Conservation (phyloP, 2,329 filamentous ascomycete genomes). For the Raffaelea albimanens region DNA sequence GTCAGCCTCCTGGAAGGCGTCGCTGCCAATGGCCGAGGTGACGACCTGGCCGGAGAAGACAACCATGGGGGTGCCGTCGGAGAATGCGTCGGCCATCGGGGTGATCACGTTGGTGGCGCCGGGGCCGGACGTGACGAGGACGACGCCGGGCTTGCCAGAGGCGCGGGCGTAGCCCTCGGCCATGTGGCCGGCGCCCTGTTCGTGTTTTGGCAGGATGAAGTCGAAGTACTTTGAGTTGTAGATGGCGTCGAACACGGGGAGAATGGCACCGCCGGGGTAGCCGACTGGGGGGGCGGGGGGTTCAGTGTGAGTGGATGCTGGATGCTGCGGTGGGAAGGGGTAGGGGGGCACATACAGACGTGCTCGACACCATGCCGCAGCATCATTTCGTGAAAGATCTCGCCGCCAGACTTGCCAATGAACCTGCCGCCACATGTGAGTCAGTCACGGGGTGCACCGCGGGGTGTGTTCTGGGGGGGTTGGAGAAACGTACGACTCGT, state of each 20-base stretch:
- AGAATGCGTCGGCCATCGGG: constrained; percentile 90
- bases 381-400: constrained; percentile 99
- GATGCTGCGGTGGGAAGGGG: neutral
- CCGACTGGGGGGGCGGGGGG: constrained; percentile 44
- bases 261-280: constrained; percentile 91
- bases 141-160: constrained; percentile 87
- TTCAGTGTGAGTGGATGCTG: neutral
- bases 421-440: constrained; percentile 44
- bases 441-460: constrained; percentile 1
- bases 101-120: constrained; percentile 96
- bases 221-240: constrained; percentile 97
- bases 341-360: constrained; percentile 60
- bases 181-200: constrained; percentile 98
- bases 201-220: constrained; percentile 89
- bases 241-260: constrained; percentile 97
- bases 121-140: constrained; percentile 91
- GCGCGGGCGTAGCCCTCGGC: constrained; percentile 93
- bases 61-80: constrained; percentile 90
- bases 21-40: constrained; percentile 83
- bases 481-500: constrained; percentile 60
- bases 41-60: constrained; percentile 93
- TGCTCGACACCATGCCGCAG: constrained; percentile 84
- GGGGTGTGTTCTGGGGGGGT: constrained; percentile 5
- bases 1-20: constrained; percentile 96
- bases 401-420: constrained; percentile 87